Conservation (phyloP, 768 basidiomycete genomes). For the Tephrocybe sp. region DNA sequence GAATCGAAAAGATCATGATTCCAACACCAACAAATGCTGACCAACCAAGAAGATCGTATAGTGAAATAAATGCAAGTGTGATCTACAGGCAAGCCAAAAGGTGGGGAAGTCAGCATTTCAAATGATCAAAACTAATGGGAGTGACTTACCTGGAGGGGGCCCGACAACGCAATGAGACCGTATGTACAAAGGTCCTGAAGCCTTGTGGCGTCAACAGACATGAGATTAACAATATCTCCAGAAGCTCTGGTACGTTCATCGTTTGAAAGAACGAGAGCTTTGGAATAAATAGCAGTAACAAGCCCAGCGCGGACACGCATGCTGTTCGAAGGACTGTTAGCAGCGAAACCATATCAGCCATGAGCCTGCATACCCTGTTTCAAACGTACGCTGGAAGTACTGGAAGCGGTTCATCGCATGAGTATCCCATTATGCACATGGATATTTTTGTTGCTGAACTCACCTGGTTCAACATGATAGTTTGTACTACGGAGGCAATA, state of each 20-base stretch:
- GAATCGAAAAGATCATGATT: constrained; percentile 82
- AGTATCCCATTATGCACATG: too few relatives aligned
- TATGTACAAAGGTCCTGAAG: constrained; percentile 81
- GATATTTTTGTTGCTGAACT: constrained; percentile 8
- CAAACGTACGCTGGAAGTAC: constrained; percentile 85
- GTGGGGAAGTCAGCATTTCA: too few relatives aligned
- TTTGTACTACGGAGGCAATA: constrained; percentile 71
- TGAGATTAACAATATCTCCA: constrained; percentile 93
- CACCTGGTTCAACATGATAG: constrained; percentile 77
- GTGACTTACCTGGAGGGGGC: constrained; percentile 80
- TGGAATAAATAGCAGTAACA: constrained; percentile 81
- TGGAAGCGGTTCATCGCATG: too few relatives aligned
- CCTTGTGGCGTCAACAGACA: constrained; percentile 82
- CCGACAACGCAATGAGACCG: constrained; percentile 81
- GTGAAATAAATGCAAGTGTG: constrained; percentile 80
- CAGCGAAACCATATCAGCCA: background rate
- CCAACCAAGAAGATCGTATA: constrained; percentile 91
- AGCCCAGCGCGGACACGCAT: constrained; percentile 95
- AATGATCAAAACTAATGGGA: too few relatives aligned
- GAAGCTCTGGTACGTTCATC: constrained; percentile 79
- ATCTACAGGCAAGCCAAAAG: constrained; percentile 62
- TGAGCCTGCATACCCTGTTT: constrained; percentile 52
- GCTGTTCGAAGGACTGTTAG: constrained; percentile 28
- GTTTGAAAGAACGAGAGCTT: constrained; percentile 82
- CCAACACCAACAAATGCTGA: constrained; percentile 86